These are phyloP conservation scores for Didymellaceae sp. DNA, from an alignment of 2,329 filamentous ascomycete genomes.

Conservation along the genomic window DNA sequence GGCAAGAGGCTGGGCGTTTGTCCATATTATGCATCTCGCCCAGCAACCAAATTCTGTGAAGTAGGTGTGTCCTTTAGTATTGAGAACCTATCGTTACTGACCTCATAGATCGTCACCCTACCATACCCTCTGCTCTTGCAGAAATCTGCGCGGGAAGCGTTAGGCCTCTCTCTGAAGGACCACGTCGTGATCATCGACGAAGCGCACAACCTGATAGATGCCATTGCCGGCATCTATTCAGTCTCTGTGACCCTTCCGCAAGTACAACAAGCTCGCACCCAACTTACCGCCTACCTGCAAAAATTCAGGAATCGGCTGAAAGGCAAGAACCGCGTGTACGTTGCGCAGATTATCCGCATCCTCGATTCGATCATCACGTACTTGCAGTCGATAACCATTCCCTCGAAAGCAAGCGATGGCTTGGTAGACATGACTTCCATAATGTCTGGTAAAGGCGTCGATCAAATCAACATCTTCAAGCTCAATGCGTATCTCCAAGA, in stretches of 20 bases:
- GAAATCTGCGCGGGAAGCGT: constrained; percentile 82
- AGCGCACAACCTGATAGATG: constrained; percentile 97
- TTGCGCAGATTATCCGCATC: constrained; percentile 84
- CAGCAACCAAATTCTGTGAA: constrained; percentile 81
- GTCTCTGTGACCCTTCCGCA: constrained; percentile 76
- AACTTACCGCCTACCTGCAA: constrained; percentile 82
- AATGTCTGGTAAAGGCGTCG: constrained; percentile 82
- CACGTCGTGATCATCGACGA: constrained; percentile 97
- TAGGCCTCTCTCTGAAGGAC: constrained; percentile 83
- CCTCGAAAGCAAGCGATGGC: constrained; percentile 62
- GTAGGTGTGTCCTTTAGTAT: constrained; percentile 37
- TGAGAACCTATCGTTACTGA: constrained; percentile 14
- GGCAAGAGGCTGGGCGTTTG: constrained; percentile 83
- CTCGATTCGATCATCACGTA: constrained; percentile 78
- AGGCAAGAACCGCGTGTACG: constrained; percentile 88
- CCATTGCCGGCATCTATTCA: constrained; percentile 85
- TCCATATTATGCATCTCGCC: constrained; percentile 93
- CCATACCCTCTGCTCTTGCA: constrained; percentile 92
- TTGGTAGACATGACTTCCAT: constrained; percentile 74
- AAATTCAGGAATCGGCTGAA: constrained; percentile 89
- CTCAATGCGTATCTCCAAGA: constrained; percentile 86
- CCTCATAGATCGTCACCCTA: constrained; percentile 75
- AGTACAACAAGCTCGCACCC: constrained; percentile 72
- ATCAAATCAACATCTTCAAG: constrained; percentile 94
- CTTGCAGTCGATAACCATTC: constrained; percentile 61